Evolutionary conservation across 2,329 filamentous ascomycete genomes (phyloP).

Genomic region (Stemphylium vesicarium): DNA sequence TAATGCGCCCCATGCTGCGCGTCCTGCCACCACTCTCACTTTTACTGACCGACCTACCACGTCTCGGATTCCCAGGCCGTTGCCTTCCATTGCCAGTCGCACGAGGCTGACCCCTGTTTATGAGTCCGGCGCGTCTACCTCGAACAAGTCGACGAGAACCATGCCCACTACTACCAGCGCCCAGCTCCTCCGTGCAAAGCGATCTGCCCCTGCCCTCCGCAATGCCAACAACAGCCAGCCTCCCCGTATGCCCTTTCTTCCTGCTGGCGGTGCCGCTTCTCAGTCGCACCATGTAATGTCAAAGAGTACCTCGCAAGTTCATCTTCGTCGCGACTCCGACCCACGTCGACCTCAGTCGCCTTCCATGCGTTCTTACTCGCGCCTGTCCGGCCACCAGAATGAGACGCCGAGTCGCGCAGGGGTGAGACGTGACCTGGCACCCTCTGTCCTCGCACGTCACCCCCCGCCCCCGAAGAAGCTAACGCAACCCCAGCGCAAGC

Average conservation of each 20-base stretch:
- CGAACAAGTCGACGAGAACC: constrained; percentile 60
- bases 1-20: constrained; percentile 71
- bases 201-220: constrained; percentile 65
- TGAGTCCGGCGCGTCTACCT: constrained; percentile 78
- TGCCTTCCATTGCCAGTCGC: constrained; percentile 57
- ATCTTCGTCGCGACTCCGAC: constrained; percentile 85
- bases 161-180: constrained; percentile 61
- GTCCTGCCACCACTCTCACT: constrained; percentile 81
- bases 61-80: constrained; percentile 81
- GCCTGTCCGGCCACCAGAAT: constrained; percentile 56
- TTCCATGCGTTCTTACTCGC: constrained; percentile 54
- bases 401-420: constrained; percentile 58
- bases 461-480: constrained; percentile 60
- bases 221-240: constrained; percentile 56
- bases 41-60: constrained; percentile 76
- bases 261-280: constrained; percentile 73
- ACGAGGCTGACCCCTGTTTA: constrained; percentile 86
- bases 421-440: constrained; percentile 53
- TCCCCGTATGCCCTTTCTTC: constrained; percentile 78
- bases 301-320: constrained; percentile 71
- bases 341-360: constrained; percentile 58
- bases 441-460: constrained; percentile 57
- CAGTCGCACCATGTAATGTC: constrained; percentile 80
- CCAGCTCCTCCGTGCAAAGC: constrained; percentile 64
- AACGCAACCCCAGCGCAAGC: constrained; percentile 38